Conservation (phyloP, 192 early-diverging fungal species). For the Neocallimastix lanati region DNA sequence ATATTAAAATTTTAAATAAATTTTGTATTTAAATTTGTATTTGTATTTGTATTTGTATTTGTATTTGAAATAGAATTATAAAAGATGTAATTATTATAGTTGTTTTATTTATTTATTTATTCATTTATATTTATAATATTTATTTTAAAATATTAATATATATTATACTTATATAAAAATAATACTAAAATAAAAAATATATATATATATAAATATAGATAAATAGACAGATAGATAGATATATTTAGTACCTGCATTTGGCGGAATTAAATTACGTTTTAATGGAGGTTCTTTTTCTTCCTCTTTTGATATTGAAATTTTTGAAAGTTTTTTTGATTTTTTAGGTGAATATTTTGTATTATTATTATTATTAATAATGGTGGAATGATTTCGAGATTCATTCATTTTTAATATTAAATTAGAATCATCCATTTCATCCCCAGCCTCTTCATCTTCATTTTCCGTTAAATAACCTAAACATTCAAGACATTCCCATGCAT, state of each 20-base stretch:
- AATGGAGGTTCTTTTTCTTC: background rate
- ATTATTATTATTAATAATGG: slow-evolving; percentile 2
- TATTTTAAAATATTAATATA: no score
- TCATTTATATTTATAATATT: no score
- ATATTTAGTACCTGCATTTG: background rate
- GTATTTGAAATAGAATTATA: no score
- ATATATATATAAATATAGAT: no score
- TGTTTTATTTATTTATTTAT: no score
- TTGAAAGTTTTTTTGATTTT: background rate
- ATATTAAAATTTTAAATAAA: no score
- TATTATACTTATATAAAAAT: no score
- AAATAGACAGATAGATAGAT: no score
- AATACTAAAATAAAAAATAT: no score
- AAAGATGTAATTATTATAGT: no score
- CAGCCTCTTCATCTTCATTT: slow-evolving; percentile 13
- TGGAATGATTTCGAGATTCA: slow-evolving; percentile 12
- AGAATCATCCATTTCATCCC: slow-evolving; percentile 1
- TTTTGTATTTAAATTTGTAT: no score
- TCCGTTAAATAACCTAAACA: slow-evolving; percentile 20
- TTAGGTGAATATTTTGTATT: background rate
- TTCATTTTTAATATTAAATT: slow-evolving; percentile 18
- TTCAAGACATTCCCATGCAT: slow-evolving; percentile 66
- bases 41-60: no score
- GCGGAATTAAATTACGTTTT: background rate
- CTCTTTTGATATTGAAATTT: background rate